A percentile compares a stretch with the other conserved stretches of the same genome.
phyloP scores from a whole-genome alignment of 139 green algal species.

The Coelastrella sp. region DNA sequence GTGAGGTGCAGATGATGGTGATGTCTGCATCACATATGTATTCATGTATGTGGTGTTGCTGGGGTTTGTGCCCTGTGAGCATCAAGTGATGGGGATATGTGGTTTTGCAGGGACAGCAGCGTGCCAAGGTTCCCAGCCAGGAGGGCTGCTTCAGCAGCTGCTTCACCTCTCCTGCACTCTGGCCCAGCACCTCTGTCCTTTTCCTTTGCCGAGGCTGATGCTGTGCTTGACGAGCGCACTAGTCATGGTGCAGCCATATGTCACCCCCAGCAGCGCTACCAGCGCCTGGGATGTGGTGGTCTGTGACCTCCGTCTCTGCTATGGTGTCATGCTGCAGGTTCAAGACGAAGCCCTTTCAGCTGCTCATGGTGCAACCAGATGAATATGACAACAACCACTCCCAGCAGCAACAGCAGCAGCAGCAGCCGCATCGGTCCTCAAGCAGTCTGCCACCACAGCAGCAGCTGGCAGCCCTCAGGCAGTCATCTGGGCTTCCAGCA shows the following conservation, averaged over 20 bases:
- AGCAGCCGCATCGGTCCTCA: background rate
- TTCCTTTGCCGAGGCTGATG: too few species aligned
- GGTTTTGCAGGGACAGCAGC: background rate
- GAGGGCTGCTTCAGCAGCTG: too few species aligned
- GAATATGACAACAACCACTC: background rate
- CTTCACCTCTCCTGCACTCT: background rate
- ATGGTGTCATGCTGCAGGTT: background rate
- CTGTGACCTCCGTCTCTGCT: background rate
- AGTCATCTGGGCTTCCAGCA: background rate
- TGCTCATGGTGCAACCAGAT: conserved; percentile 38
- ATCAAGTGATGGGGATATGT: too few species aligned
- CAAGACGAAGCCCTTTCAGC: conserved; percentile 47
- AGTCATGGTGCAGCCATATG: too few species aligned
- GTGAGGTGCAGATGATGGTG: background rate
- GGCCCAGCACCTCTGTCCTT: too few species aligned
- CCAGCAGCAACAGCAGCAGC: conserved; percentile 10
- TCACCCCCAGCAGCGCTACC: too few species aligned
- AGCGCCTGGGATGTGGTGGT: too few species aligned
- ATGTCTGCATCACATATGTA: background rate
- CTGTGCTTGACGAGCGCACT: too few species aligned
- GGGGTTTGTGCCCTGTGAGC: background rate
- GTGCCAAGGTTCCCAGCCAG: background rate
- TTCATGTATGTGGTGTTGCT: background rate
- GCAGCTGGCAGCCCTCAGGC: background rate
- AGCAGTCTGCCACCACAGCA: conserved; percentile 9